These are phyloP conservation scores for Tolypocladium tropicale DNA, from an alignment of 2,329 filamentous ascomycete genomes.

Conservation along the genomic window DNA sequence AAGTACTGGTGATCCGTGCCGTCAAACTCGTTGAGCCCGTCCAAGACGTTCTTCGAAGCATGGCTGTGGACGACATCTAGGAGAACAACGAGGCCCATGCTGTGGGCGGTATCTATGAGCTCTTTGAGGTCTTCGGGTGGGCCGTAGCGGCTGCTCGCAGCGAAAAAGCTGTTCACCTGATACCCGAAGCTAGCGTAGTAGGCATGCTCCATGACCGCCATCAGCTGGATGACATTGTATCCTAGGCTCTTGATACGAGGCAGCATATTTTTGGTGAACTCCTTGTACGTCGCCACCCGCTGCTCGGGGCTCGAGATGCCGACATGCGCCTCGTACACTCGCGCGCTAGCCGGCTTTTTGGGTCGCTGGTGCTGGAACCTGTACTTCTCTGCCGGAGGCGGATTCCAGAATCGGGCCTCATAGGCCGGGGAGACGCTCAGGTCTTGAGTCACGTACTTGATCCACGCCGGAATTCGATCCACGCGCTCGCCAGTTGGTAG, in stretches of 20 bases:
- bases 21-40: constrained; percentile 93
- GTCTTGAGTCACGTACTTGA: constrained; percentile 94
- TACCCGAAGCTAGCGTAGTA: constrained; percentile 99
- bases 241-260: constrained; percentile 82
- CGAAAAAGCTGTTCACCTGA: constrained; percentile 98
- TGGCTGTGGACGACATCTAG: constrained; percentile 97
- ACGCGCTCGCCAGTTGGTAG: constrained; percentile 69
- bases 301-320: constrained; percentile 90
- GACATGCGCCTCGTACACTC: constrained; percentile 97
- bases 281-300: constrained; percentile 87
- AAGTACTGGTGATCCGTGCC: constrained; percentile 94
- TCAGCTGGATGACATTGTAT: constrained; percentile 96
- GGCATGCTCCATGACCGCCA: constrained; percentile 99
- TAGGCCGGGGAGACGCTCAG: constrained; percentile 82
- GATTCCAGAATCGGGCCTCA: constrained; percentile 96
- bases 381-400: constrained; percentile 65
- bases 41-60: constrained; percentile 92
- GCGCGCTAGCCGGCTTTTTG: constrained; percentile 72
- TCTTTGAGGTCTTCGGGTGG: constrained; percentile 92
- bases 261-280: constrained; percentile 88
- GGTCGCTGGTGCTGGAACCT: constrained; percentile 75
- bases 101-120: constrained; percentile 88
- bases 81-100: constrained; percentile 80
- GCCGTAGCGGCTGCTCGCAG: constrained; percentile 90
- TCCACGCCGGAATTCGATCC: constrained; percentile 91